Base-by-base conservation (phyloP, 1,284 basidiomycete species). In the Microbotryomycetes sp. region DNA sequence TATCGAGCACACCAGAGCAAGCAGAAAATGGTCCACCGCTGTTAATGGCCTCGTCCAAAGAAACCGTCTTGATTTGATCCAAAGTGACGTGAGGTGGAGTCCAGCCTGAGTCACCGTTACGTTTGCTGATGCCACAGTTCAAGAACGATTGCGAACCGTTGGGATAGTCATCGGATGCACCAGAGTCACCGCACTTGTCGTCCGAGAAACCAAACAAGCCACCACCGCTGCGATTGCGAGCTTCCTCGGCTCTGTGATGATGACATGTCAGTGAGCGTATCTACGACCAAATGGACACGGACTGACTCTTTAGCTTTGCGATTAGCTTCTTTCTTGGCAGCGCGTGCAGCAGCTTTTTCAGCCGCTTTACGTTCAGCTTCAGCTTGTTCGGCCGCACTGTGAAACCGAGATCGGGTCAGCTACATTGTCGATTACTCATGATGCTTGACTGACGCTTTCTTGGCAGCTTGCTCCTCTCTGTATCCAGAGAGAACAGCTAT, bases 41-140 rank as follows among this genome's bases (percentile, higher is more conserved):
- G 12, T 42, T 42, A 42, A 69, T 58, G 1, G 68, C 68, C n/a
- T 60, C 42, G 50, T 69, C 68, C 49, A 69, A 22, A 22, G 64
- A 56, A 53, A 67, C 68, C 22, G 53, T 58, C 28, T 56, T 59
- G 65, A 68, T 56, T 56, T 58, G 58, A 36, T 61, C 61, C 46
- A 71, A 47, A 4, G 58, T 62, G 25, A 71, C 60, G 25, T 60
- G n/a, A 25, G 7, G 45, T 42, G 57, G 9, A 9, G 57, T 57
- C 70, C 70, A 71, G n/a, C 49, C 52, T 1, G 49, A 29, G 1
- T 9, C 3, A 1, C 57, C 56, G 58, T 68, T 60, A 19, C 15
- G 22, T 48, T 64, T 64, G 31, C 42, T 51, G 53, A 71, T 45
- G 22, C 70, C 70, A 55, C 65, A 69, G 50, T 66, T 67, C 25